Percentiles rank a stretch among this genome's conserved stretches.
Conservation (phyloP, 148 eudicot genomes). For the Fagopyrum homotropicum region DNA sequence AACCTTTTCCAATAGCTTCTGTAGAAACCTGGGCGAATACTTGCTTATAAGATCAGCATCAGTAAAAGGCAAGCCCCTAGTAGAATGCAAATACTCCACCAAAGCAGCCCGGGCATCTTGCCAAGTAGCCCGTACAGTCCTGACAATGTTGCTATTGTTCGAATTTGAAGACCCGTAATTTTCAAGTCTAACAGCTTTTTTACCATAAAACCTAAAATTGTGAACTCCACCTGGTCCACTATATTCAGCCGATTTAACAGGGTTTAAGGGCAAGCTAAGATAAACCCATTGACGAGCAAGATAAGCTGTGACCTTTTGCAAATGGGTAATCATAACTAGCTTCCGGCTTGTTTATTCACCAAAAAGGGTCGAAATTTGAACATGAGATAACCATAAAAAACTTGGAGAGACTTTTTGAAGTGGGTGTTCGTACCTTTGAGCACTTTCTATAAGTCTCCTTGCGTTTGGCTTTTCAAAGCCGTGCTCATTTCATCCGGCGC, state of each 20-base stretch:
- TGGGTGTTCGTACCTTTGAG: neutral
- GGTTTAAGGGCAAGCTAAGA: neutral
- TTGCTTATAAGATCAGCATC: conserved; percentile 13
- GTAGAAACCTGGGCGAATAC: conserved; percentile 10
- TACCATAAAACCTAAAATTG: conserved; percentile 8
- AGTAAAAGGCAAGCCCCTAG: conserved; percentile 2
- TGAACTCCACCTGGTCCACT: neutral
- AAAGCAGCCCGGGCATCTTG: conserved; percentile 9
- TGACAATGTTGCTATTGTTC: neutral
- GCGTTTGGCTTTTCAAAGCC: too few species aligned
- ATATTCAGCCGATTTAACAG: neutral
- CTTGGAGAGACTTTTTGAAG: neutral
- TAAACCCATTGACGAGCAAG: neutral
- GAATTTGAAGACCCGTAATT: too few species aligned
- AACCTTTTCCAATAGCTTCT: neutral
- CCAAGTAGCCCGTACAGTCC: neutral
- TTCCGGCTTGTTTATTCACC: neutral
- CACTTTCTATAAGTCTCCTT: neutral
- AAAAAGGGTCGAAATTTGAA: neutral
- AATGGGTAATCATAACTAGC: neutral
- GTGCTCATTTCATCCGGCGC: too few species aligned
- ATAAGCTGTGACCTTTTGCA: neutral
- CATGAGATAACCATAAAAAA: neutral
- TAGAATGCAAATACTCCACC: conserved; percentile 10
- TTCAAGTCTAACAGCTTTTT: conserved; percentile 6